Evolutionary conservation across 2,329 filamentous ascomycete genomes (phyloP).

Genomic region (Didymella arachidicola): DNA sequence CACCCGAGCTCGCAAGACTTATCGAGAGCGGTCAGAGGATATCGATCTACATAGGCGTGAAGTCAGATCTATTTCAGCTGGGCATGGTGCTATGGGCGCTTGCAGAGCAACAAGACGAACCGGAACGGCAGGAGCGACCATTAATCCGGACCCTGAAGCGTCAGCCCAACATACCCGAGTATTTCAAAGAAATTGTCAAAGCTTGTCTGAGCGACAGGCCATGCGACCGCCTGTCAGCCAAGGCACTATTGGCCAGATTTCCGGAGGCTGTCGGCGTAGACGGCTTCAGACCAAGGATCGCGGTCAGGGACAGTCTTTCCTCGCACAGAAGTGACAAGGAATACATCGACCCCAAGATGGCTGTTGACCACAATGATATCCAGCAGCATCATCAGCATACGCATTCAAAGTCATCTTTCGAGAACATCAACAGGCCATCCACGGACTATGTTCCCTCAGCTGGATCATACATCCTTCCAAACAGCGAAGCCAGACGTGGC

Average conservation of each 20-base stretch:
- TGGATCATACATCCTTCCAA: constrained; percentile 54
- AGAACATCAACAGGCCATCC: constrained; percentile 46
- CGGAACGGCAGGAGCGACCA: constrained; percentile 78
- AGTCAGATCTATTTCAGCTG: constrained; percentile 93
- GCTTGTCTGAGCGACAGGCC: constrained; percentile 80
- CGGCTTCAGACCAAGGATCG: constrained; percentile 25
- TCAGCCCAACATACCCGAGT: constrained; percentile 70
- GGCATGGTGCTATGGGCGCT: constrained; percentile 98
- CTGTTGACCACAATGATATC: constrained; percentile 56
- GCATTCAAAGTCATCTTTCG: constrained; percentile 42
- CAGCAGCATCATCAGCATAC: constrained; percentile 40
- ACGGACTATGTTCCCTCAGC: constrained; percentile 56
- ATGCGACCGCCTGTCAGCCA: constrained; percentile 74
- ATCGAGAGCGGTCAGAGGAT: constrained; percentile 90
- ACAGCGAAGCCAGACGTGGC: constrained; percentile 32
- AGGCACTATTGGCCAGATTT: constrained; percentile 65
- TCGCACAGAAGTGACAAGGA: constrained; percentile 56
- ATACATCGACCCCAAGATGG: constrained; percentile 57
- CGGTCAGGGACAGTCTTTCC: constrained; percentile 47
- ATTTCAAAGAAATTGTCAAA: constrained; percentile 78
- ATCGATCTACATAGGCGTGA: constrained; percentile 97
- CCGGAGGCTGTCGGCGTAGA: constrained; percentile 35
- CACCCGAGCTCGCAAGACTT: constrained; percentile 84
- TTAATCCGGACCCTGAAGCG: constrained; percentile 51
- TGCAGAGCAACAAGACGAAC: constrained; percentile 86